Evolutionary conservation across 2,329 filamentous ascomycete species (phyloP).

Genomic region (Myriosclerotinia scirpicola): DNA sequence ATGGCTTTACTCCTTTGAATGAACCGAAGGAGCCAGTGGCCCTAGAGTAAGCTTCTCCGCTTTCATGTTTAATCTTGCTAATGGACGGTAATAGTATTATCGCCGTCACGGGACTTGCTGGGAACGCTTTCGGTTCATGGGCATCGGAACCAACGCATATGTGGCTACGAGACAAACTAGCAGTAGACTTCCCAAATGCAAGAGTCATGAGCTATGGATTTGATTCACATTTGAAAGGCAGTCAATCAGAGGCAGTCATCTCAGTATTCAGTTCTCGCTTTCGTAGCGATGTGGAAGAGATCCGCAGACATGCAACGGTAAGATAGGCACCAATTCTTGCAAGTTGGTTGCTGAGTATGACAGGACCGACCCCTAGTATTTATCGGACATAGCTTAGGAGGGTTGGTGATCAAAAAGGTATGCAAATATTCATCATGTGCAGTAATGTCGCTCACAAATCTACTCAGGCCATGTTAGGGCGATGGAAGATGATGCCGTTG

Average conservation of each 20-base stretch:
- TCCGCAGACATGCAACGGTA: conserved; percentile 27
- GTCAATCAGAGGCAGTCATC: conserved; percentile 16
- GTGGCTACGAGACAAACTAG: conserved; percentile 44
- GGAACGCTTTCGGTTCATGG: conserved; percentile 44
- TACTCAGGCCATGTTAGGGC: conserved; percentile 18
- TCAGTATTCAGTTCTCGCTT: conserved; percentile 20
- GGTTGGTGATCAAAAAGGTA: conserved; percentile 42
- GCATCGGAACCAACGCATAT: conserved; percentile 39
- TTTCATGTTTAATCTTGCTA: neutral
- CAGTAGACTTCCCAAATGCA: conserved; percentile 38
- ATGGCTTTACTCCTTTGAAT: conserved; percentile 22
- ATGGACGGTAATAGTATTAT: conserved; percentile 32
- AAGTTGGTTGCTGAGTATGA: neutral
- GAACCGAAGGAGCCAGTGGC: conserved; percentile 15
- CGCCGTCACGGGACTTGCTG: conserved; percentile 47
- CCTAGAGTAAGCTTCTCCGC: conserved; percentile 12
- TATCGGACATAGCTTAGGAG: conserved; percentile 44
- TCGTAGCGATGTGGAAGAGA: conserved; percentile 33
- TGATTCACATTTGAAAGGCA: conserved; percentile 35
- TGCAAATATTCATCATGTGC: neutral
- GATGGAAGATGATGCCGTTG: conserved; percentile 21
- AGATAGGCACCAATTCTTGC: neutral
- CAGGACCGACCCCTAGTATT: conserved; percentile 35
- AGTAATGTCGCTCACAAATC: neutral
- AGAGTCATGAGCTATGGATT: conserved; percentile 41